Percentiles rank a stretch among this genome's conserved stretches.
Conservation (phyloP, 768 basidiomycete genomes). For the Mycena maculata region DNA sequence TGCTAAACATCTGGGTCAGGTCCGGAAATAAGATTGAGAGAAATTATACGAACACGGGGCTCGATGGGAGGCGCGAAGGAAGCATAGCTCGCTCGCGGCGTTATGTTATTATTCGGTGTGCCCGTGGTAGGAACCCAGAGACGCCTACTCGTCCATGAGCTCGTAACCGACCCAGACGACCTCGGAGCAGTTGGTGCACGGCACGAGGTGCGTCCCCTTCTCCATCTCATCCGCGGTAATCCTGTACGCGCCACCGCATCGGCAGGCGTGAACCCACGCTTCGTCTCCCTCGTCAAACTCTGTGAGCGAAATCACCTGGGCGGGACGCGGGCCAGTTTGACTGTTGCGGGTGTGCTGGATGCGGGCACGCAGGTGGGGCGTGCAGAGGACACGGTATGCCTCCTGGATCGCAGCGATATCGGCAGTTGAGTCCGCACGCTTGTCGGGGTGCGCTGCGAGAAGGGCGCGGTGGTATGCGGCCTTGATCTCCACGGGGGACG, state of each 20-base stretch:
- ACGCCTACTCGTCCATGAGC: constrained; percentile 49
- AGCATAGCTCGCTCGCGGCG: too few species aligned
- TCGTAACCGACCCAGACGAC: constrained; percentile 90
- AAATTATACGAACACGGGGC: too few species aligned
- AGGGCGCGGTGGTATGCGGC: constrained; percentile 67
- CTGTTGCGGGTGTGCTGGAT: constrained; percentile 55
- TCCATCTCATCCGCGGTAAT: constrained; percentile 74
- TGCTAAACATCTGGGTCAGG: too few species aligned
- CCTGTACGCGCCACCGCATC: constrained; percentile 77
- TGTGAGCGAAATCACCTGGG: constrained; percentile 82
- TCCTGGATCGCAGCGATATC: constrained; percentile 73
- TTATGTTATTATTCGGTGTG: too few species aligned
- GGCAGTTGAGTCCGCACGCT: constrained; percentile 33
- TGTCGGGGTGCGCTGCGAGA: constrained; percentile 75
- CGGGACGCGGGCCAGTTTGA: constrained; percentile 67
- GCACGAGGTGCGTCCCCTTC: constrained; percentile 75
- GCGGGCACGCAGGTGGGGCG: constrained; percentile 56
- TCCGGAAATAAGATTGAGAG: too few species aligned
- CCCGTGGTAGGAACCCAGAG: too few species aligned
- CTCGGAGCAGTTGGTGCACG: constrained; percentile 83
- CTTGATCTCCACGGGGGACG: constrained; percentile 69
- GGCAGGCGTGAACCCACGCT: constrained; percentile 71
- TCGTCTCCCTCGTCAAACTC: constrained; percentile 63
- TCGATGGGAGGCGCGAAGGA: too few species aligned
- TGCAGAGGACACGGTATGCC: constrained; percentile 73